phyloP scores from a whole-genome alignment of 2,329 filamentous ascomycete genomes.

The Ceratocystis colombiana region DNA sequence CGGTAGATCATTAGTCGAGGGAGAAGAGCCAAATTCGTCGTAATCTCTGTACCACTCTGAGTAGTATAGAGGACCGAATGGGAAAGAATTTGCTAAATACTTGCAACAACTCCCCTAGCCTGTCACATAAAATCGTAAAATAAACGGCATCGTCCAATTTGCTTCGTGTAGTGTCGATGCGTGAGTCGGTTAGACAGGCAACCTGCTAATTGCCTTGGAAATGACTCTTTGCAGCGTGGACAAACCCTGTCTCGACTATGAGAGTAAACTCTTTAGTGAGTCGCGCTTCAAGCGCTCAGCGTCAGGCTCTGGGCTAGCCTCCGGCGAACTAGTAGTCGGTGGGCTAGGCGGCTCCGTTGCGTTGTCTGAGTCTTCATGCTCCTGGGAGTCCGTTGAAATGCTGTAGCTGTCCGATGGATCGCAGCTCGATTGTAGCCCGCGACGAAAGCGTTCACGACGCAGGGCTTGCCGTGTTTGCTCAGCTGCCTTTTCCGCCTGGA shows the following conservation, averaged over 20 bases:
- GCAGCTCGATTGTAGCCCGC: slow-evolving; percentile 27
- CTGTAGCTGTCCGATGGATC: slow-evolving; percentile 40
- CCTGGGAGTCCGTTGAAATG: slow-evolving; percentile 32
- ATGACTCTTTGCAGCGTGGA: not conserved
- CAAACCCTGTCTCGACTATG: not conserved
- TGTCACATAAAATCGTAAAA: slow-evolving; percentile 14
- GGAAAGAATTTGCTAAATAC: no score
- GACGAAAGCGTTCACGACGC: slow-evolving; percentile 36
- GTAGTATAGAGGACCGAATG: not conserved
- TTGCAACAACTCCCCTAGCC: not conserved
- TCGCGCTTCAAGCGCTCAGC: not conserved
- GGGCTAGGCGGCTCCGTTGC: slow-evolving; percentile 4
- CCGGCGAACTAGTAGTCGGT: not conserved
- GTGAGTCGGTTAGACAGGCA: not conserved
- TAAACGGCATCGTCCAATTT: not conserved
- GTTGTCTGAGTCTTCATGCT: slow-evolving; percentile 31
- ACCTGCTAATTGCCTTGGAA: not conserved
- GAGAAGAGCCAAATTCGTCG: not conserved
- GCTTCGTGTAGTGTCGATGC: not conserved
- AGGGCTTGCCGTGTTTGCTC: slow-evolving; percentile 43
- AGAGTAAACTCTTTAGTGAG: not conserved
- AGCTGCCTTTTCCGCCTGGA: slow-evolving; percentile 61
- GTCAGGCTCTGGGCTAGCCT: not conserved
- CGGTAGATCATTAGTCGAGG: slow-evolving; percentile 1
- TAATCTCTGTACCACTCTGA: not conserved